Conservation (phyloP, 306 rosid species). For the Casuarina glauca region DNA sequence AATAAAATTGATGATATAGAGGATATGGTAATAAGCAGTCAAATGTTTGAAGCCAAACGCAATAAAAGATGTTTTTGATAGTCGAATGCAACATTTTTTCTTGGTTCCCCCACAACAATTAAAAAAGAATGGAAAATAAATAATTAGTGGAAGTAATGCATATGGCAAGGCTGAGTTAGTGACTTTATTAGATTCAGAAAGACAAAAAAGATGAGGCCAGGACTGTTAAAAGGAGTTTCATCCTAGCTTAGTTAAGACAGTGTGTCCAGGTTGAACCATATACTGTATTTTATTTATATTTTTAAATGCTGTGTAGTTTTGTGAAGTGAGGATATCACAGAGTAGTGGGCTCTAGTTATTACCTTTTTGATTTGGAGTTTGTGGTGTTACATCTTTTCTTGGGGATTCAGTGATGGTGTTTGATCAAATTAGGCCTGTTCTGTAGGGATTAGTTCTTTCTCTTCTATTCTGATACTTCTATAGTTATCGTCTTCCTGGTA, state of each 20-base stretch:
- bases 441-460: too few species aligned
- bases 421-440: too few species aligned
- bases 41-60: background rate
- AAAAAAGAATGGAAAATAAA: background rate
- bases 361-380: background rate
- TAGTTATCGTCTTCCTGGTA: background rate
- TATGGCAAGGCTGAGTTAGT: background rate
- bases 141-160: background rate
- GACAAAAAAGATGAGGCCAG: background rate
- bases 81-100: background rate
- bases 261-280: background rate
- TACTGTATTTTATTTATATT: background rate
- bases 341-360: constrained; percentile 4
- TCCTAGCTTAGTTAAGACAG: constrained; percentile 4
- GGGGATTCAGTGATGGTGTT: constrained; percentile 2
- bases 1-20: background rate
- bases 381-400: background rate
- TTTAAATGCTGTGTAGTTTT: background rate
- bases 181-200: constrained; percentile 19
- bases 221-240: background rate
- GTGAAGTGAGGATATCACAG: background rate
- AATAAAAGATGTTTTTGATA: background rate
- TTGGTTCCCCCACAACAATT: background rate
- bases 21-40: background rate
- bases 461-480: too few species aligned